Conservation (phyloP, 2,329 filamentous ascomycete species). For the Epichloe coenophiala region DNA sequence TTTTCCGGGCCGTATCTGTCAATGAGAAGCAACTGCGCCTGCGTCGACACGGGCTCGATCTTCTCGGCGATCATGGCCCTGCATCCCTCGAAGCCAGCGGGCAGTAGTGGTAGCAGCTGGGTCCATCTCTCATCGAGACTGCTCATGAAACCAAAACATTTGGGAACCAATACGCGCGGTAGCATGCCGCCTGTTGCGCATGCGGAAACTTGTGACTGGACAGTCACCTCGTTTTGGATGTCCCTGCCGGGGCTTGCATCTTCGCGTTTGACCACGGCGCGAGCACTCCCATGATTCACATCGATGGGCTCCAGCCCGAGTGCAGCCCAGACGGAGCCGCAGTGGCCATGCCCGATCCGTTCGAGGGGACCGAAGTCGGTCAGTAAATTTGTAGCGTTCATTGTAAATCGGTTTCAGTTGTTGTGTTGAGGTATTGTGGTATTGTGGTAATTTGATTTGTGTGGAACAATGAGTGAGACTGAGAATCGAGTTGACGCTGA, state of each 20-base stretch:
- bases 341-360: constrained; percentile 2
- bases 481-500: neutral
- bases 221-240: neutral
- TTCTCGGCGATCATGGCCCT: constrained; percentile 18
- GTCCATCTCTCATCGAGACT: constrained; percentile 6
- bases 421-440: neutral
- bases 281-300: too few relatives aligned
- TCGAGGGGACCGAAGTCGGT: neutral
- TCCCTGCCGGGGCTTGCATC: constrained; percentile 5
- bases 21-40: constrained; percentile 9
- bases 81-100: constrained; percentile 9
- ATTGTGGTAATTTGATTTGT: neutral
- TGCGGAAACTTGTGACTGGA: constrained; percentile 1
- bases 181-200: neutral
- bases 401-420: neutral
- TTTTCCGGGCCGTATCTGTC: constrained; percentile 7
- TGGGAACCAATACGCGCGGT: neutral
- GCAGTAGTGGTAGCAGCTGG: constrained; percentile 10
- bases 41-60: constrained; percentile 11
- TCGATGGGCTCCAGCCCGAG: neutral
- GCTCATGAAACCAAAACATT: neutral
- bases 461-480: neutral
- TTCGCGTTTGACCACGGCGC: constrained; percentile 1
- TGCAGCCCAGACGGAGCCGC: constrained; percentile 5
- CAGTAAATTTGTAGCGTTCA: neutral